phyloP scores from a whole-genome alignment of 2,329 filamentous ascomycete species.

The Cladophialophora bantiana region DNA sequence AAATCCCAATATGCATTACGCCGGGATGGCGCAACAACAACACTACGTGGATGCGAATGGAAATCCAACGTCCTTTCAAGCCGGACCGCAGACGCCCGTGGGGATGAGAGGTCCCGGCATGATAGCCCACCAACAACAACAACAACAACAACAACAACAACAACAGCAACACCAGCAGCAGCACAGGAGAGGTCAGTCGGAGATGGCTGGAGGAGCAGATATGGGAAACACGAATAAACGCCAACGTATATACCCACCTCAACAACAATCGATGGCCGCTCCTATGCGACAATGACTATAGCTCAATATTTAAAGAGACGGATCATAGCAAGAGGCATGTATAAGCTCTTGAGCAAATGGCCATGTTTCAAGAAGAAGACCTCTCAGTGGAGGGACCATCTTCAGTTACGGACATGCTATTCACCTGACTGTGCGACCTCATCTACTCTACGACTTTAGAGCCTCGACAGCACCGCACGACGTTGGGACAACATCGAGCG shows the following conservation, averaged over 20 bases:
- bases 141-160: not conserved
- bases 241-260: conserved; percentile 33
- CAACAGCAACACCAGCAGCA: conserved; percentile 6
- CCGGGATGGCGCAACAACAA: conserved; percentile 31
- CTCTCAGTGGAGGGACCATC: not conserved
- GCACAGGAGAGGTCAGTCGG: conserved; percentile 33
- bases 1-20: conserved; percentile 50
- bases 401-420: not conserved
- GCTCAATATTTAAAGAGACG: not conserved
- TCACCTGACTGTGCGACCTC: not conserved
- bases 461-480: not conserved
- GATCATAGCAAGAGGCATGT: not conserved
- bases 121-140: conserved; percentile 19
- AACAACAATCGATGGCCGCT: conserved; percentile 34
- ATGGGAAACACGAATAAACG: conserved; percentile 35
- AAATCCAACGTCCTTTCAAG: conserved; percentile 24
- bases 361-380: not conserved
- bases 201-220: conserved; percentile 34
- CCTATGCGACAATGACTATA: conserved; percentile 33
- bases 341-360: not conserved
- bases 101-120: conserved; percentile 29
- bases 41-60: conserved; percentile 33
- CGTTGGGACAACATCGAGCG: not conserved
- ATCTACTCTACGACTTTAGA: not conserved
- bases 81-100: conserved; percentile 32